phyloP scores from a whole-genome alignment of 495 filamentous ascomycete genomes.

The Tuber umbilicatum region DNA sequence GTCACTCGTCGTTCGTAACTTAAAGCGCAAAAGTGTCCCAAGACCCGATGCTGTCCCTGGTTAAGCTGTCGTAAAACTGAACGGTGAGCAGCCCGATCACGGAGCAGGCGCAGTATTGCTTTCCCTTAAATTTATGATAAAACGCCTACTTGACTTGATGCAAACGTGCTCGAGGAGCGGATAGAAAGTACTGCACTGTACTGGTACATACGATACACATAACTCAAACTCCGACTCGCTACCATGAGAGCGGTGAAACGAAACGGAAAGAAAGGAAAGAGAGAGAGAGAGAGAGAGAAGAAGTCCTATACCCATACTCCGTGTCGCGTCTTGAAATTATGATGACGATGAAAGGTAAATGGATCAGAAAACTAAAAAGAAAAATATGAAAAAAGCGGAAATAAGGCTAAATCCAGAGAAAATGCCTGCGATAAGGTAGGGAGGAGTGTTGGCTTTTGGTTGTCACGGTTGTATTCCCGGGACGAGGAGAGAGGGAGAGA shows the following conservation, averaged over 20 bases:
- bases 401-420: neutral
- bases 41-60: neutral
- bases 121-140: neutral
- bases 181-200: neutral
- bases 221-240: neutral
- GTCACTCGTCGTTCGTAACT: too few species aligned
- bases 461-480: neutral
- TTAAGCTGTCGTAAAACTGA: too few species aligned
- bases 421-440: neutral
- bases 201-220: neutral
- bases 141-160: neutral
- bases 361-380: constrained; percentile 10
- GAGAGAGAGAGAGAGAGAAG: constrained; percentile 8
- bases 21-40: neutral
- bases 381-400: too few species aligned
- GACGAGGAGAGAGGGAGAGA: neutral
- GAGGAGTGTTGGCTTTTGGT: neutral
- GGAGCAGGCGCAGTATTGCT: neutral
- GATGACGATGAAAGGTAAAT: neutral
- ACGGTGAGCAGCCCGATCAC: neutral
- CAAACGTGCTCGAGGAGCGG: neutral
- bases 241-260: neutral
- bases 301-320: constrained; percentile 4
- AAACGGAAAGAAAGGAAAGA: neutral
- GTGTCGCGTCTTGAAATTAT: constrained; percentile 2